Evolutionary conservation across 768 basidiomycete genomes (phyloP), one percentile per base, ranked within the genome.

Genomic region (Tephrocybe sp.): DNA sequence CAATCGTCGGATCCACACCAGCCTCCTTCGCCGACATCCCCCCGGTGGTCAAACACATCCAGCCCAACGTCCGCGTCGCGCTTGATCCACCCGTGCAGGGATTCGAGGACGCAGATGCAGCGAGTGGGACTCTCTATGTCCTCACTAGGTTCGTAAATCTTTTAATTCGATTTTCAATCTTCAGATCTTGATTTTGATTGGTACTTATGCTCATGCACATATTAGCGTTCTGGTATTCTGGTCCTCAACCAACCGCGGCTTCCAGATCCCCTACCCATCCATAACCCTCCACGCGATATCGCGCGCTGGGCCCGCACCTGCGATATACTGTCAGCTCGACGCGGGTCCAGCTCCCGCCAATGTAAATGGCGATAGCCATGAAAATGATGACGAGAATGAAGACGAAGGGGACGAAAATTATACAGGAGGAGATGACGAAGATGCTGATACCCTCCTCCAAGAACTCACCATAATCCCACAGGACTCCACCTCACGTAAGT

Each of bases 251-350:
- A 23, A 36, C 36, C 23, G 74, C 39, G 93, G 92, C 13, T 87
- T 98, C 68, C 83, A 89, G 57, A 80, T 98, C 62, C 76, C 85
- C 51, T 98, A 96, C 66, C 92, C 91, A 9, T 75, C 86, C 5
- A 89, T 99, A 62, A 96, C 92, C 1, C 79, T 99, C 2, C 97
- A 99, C 60, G 97, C 97, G 20, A 79, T 95, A 48, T 91, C 93
- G 0, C 85, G 92, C 39, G 76, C 79, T 2, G 80, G 82, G 38
- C 54, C 69, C 8, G 76, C 74, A 0, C 84, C 89, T 3, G 87
- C 83, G 6, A 79, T 98, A 63, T 98, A 98, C 68, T 97, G 94
- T 64, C 97, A 99, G 59, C 79, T 98, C 10, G 95, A 97, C 59
- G 92, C 92, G 53, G 61, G 63, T 44, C 68, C 70, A n/a, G 70